Evolutionary conservation across 1,139 yeast genomes (phyloP).

Genomic region (Kodamaea ohmeri): DNA sequence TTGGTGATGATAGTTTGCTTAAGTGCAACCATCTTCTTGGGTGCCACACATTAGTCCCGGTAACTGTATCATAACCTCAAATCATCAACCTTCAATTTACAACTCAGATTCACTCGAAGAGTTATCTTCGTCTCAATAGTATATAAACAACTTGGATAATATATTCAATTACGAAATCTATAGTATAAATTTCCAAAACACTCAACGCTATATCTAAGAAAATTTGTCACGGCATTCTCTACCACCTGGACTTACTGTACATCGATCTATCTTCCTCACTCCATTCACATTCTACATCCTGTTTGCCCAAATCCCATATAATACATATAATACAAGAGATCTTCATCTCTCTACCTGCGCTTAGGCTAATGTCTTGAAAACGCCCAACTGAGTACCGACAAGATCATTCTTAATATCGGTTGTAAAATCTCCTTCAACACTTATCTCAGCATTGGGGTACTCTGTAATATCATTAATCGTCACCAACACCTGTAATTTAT

Average conservation of each 20-base stretch:
- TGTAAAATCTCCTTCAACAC: neutral
- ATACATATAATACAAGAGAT: neutral
- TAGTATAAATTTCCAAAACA: too few species aligned
- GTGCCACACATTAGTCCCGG: constrained; percentile 49
- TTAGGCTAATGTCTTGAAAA: neutral
- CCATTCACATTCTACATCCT: neutral
- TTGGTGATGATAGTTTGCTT: constrained; percentile 79
- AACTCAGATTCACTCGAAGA: too few species aligned
- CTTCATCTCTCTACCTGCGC: neutral
- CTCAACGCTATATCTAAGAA: too few species aligned
- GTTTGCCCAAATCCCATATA: neutral
- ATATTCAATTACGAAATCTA: too few species aligned
- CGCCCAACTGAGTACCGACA: neutral
- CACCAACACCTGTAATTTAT: constrained; percentile 13
- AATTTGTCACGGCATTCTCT: too few species aligned
- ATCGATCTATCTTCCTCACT: too few species aligned
- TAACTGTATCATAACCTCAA: too few species aligned
- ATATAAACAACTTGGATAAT: too few species aligned
- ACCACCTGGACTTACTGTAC: too few species aligned
- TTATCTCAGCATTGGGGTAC: constrained; percentile 5
- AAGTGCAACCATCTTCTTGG: constrained; percentile 66
- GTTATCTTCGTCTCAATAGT: too few species aligned
- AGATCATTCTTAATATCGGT: constrained; percentile 1
- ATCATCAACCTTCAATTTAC: too few species aligned
- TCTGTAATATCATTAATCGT: constrained; percentile 7